Evolutionary conservation across 2,329 filamentous ascomycete species (phyloP), one percentile per base, ranked within the genome.

Genomic region (Exophiala calicioides): DNA sequence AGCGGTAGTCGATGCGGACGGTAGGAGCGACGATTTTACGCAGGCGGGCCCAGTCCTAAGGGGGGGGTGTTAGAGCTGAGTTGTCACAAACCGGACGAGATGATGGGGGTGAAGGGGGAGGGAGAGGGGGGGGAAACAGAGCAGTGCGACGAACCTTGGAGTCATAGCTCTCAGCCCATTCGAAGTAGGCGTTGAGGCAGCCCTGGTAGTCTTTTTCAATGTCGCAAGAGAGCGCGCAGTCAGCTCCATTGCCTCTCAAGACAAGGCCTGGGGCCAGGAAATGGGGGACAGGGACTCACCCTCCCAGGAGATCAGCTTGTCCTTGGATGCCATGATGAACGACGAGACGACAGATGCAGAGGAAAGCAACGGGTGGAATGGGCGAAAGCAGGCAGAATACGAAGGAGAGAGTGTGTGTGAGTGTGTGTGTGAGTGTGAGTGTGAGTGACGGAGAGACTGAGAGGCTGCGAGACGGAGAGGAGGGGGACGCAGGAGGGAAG

Each of bases 1-100:
- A 74, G 39, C 78, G 79, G 76, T 90, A 90, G 73, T 90, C 86
- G 59, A 89, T 77, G 75, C 84, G 64, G 64, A 80, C 54, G 64
- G 73, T 67, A 2, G 73, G 72, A 9, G 73, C 71, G 33, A 76
- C 65, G 57, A 69, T 69, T 24, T 61, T 61, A 43, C 60, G 60
- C 8, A 72, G 62, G 18, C 68, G 65, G 16, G 61, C 59, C 68
- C 67, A 71, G 55, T 72, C 67, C 66, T 70, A 32, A n/a, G n/a
- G n/a, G n/a, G n/a, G n/a, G n/a, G n/a, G n/a, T n/a, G n/a, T n/a
- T n/a, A n/a, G n/a, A n/a, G n/a, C n/a, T n/a, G n/a, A n/a, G n/a
- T n/a, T n/a, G n/a, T n/a, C n/a, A n/a, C n/a, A n/a, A n/a, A n/a
- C n/a, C n/a, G n/a, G 31, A 26, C 38, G 19, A 13, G 12, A n/a